Evolutionary conservation across 1,284 basidiomycete species (phyloP).

Genomic region (Ustilago tritici): DNA sequence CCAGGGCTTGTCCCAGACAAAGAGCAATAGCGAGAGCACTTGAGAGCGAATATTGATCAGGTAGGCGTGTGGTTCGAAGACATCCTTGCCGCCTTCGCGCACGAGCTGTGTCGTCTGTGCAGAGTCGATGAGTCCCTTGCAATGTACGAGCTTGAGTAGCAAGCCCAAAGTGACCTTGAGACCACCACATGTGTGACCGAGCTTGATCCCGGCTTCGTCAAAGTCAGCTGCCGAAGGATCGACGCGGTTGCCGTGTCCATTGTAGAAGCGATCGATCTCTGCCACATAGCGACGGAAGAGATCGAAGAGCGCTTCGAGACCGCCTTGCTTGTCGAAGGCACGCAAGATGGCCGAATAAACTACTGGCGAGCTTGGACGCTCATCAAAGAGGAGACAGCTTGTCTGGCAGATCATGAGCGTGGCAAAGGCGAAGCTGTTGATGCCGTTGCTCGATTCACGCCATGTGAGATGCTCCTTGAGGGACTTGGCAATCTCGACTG

Average conservation of each 20-base stretch:
- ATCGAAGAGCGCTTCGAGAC: constrained; percentile 78
- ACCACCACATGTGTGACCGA: constrained; percentile 80
- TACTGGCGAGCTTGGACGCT: constrained; percentile 72
- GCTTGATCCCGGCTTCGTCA: constrained; percentile 54
- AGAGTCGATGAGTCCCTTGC: constrained; percentile 85
- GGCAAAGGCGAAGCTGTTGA: constrained; percentile 69
- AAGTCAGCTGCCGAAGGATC: constrained; percentile 28
- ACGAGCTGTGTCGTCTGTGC: constrained; percentile 80
- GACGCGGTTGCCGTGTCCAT: constrained; percentile 65
- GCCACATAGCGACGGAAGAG: constrained; percentile 76
- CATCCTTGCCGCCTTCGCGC: constrained; percentile 39
- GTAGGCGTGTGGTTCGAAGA: constrained; percentile 85
- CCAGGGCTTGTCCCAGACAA: constrained; percentile 88
- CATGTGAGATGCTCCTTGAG: constrained; percentile 80
- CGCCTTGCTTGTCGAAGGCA: constrained; percentile 80
- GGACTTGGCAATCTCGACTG: constrained; percentile 78
- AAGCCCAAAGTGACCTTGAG: constrained; percentile 85
- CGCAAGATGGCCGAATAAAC: constrained; percentile 85
- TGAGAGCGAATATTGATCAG: constrained; percentile 83
- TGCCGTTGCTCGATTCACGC: constrained; percentile 73
- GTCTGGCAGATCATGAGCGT: constrained; percentile 83
- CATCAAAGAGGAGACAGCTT: constrained; percentile 83
- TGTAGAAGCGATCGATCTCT: constrained; percentile 76
- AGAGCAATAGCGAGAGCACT: constrained; percentile 77
- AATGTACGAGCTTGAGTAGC: constrained; percentile 80